Evolutionary conservation across 441 rosid genomes (phyloP).

Genomic region (Erysimum cheiri): DNA sequence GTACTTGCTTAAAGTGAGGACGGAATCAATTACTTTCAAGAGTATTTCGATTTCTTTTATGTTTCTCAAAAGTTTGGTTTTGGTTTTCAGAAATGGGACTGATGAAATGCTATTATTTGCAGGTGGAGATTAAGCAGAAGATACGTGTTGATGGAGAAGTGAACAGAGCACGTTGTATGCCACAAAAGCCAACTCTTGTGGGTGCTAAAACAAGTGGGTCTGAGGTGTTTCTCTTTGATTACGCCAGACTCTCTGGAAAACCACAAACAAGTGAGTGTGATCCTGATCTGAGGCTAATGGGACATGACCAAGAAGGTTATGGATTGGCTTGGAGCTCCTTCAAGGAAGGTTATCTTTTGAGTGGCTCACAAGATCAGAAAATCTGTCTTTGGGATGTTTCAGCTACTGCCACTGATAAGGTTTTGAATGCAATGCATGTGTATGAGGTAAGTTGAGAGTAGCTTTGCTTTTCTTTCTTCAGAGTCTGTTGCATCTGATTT

Average conservation of each 20-base stretch:
- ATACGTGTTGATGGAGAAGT: constrained; percentile 89
- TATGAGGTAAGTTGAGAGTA: constrained; percentile 57
- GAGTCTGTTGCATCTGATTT: constrained; percentile 18
- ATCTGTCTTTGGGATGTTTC: constrained; percentile 87
- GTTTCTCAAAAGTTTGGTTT: neutral
- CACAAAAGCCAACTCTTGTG: constrained; percentile 68
- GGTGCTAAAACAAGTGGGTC: constrained; percentile 81
- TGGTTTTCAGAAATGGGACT: neutral
- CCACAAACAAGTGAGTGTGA: constrained; percentile 54
- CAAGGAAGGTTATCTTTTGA: constrained; percentile 77
- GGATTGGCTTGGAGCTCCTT: constrained; percentile 88
- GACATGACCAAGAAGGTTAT: constrained; percentile 88
- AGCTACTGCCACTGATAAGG: constrained; percentile 59
- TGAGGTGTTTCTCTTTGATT: constrained; percentile 82
- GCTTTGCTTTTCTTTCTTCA: constrained; percentile 8
- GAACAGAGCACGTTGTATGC: constrained; percentile 89
- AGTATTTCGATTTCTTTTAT: neutral
- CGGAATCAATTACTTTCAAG: too few relatives aligned
- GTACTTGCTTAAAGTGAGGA: constrained; percentile 13
- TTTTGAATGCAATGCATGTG: constrained; percentile 62
- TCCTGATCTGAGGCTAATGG: constrained; percentile 80
- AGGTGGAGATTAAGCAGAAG: constrained; percentile 82
- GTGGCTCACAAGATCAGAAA: constrained; percentile 80
- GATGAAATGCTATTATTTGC: constrained; percentile 2
- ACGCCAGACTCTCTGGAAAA: constrained; percentile 58